These are phyloP conservation scores for Rhizomucor miehei DNA, from an alignment of 371 early-diverging fungal genomes.

Conservation along the genomic window DNA sequence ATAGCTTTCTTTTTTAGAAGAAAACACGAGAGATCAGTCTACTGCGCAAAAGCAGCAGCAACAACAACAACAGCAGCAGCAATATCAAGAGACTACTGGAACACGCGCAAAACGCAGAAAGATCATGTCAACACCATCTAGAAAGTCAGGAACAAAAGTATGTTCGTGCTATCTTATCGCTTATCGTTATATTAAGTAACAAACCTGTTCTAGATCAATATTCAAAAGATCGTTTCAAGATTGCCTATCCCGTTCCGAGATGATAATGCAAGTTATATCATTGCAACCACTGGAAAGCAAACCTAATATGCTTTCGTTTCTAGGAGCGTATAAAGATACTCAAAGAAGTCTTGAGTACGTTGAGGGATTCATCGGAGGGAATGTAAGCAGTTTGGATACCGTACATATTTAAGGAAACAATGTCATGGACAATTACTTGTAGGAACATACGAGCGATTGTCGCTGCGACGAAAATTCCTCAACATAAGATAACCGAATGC, in stretches of 20 bases:
- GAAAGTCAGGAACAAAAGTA: background rate
- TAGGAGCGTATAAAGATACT: background rate
- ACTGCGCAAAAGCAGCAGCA: background rate
- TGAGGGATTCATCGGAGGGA: background rate
- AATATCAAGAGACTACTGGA: background rate
- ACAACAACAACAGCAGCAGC: background rate
- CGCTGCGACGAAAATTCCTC: conserved; percentile 8
- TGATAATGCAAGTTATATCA: background rate
- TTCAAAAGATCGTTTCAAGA: background rate
- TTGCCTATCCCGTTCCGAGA: background rate
- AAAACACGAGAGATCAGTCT: no score
- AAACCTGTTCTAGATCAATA: background rate
- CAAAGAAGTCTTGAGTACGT: background rate
- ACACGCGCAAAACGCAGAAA: background rate
- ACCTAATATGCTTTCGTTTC: background rate
- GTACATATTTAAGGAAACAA: background rate
- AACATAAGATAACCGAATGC: conserved; percentile 17
- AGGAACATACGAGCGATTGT: conserved; percentile 19
- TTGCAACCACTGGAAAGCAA: background rate
- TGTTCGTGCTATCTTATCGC: background rate
- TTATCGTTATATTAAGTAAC: background rate
- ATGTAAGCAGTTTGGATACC: background rate
- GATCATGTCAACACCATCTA: background rate
- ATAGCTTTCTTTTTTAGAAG: no score
- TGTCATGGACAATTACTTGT: background rate